phyloP scores from a whole-genome alignment of 2,329 filamentous ascomycete species.

The Sarocladium kiliense region DNA sequence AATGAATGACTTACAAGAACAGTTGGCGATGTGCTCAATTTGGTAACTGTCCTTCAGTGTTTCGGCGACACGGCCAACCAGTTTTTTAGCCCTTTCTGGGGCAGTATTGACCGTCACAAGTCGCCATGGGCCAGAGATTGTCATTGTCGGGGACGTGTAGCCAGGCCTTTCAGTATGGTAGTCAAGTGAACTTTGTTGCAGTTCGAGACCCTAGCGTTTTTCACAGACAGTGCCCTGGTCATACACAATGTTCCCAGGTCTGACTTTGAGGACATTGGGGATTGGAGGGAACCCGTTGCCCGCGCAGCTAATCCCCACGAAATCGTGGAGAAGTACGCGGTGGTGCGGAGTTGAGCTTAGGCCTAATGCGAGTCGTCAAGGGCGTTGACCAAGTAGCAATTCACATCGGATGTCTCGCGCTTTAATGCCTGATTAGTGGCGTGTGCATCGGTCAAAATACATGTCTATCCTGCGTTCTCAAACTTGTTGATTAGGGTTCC shows the following conservation, averaged over 20 bases:
- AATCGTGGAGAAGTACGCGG: background rate
- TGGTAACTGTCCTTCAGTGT: constrained; percentile 58
- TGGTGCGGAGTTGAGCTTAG: no score
- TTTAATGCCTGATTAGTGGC: background rate
- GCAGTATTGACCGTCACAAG: constrained; percentile 65
- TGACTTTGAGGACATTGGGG: no score
- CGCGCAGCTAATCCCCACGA: background rate
- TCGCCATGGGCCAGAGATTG: constrained; percentile 46
- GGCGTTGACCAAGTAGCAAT: no score
- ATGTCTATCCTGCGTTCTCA: background rate
- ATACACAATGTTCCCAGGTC: no score
- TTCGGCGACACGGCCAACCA: constrained; percentile 58
- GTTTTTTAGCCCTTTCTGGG: constrained; percentile 56
- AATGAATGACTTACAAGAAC: constrained; percentile 43
- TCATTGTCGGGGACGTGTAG: background rate
- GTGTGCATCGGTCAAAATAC: background rate
- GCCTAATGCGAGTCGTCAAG: no score
- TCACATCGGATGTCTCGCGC: background rate
- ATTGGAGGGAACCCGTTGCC: no score
- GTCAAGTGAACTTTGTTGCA: background rate
- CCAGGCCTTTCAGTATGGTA: background rate
- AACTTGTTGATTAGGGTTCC: constrained; percentile 32
- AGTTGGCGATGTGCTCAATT: constrained; percentile 59
- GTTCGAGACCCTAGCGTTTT: background rate
- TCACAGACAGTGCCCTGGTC: no score